Base-by-base conservation (phyloP, 805 yeast species). In the Candida ponderosae region DNA sequence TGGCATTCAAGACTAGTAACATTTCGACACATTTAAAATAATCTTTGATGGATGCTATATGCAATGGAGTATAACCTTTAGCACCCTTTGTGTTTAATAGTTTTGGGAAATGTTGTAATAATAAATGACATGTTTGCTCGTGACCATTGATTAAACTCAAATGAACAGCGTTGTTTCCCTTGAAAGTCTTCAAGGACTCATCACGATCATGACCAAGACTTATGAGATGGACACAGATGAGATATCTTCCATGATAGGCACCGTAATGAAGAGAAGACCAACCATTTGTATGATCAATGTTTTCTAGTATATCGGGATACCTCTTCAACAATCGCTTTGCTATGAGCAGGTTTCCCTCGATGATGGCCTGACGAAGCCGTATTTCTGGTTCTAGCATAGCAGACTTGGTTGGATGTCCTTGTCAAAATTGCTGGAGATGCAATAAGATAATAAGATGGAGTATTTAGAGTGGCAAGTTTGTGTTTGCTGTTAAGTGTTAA, bases 261-360 rank as follows among this genome's bases (percentile, higher is more conserved):
- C 95, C 88, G 56, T 85, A 84, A 55, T 86, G 96, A 33, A 86
- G 62, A 29, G 82, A 79, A 14, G 83, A 69, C 95, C 95, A 86
- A 2, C 96, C 96, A 50, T 79, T 76, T 18, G 53, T 23, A 5
- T 87, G 73, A 51, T 87, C 83, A 18, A 77, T 65, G 51, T 84
- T 81, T 41, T 77, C 79, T 43, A 86, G 55, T 29, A 84, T 64
- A 24, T 76, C 79, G 0, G 94, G 93, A 45, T 68, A 80, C 29
- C 87, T 66, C 37, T 70, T 65, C n/a, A 86, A 57, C 6, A 86
- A 62, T 19, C 90, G 70, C 44, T 72, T 67, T 15, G 79, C 87
- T 13, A 81, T 77, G 27, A 74, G 65, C 17, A 74, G 62, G 41
- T 80, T 78, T 36, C 86, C 88, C 27, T 67, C 66, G 5, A 67